These are phyloP conservation scores for Xylaria sp. DNA, from an alignment of 2,329 filamentous ascomycete genomes.

Conservation along the genomic window DNA sequence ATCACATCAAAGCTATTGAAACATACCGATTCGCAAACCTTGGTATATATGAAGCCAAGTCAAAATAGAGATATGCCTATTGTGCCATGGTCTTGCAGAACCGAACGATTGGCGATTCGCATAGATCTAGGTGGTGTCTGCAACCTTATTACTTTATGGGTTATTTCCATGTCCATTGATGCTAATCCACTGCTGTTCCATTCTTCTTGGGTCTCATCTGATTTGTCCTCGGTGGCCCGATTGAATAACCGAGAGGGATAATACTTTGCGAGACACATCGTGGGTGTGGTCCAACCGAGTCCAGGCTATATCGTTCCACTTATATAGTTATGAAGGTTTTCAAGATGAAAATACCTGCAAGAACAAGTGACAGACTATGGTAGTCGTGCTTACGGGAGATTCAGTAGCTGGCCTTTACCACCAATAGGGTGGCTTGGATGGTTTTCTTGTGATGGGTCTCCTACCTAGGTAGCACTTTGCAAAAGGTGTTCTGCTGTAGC, in stretches of 20 bases:
- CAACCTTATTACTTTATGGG: conserved; percentile 19
- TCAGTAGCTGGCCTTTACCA: not conserved
- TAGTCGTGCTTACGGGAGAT: conserved; percentile 27
- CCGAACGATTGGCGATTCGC: conserved; percentile 1
- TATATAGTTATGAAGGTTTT: not conserved
- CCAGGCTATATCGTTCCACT: conserved; percentile 16
- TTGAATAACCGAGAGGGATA: conserved; percentile 9
- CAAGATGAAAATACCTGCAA: not conserved
- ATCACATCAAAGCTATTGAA: not conserved
- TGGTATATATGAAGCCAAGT: not conserved
- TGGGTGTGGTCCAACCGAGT: not conserved
- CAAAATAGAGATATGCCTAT: conserved; percentile 1
- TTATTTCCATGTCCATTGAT: not conserved
- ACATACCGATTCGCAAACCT: not conserved
- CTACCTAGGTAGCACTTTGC: conserved; percentile 1
- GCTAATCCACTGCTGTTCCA: conserved; percentile 1
- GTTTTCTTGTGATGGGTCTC: conserved; percentile 13
- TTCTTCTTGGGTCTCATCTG: conserved; percentile 8
- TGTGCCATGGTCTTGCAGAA: conserved; percentile 10
- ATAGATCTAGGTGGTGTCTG: not conserved
- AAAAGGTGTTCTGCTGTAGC: not conserved
- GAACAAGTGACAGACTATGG: conserved; percentile 7
- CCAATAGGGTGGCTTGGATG: conserved; percentile 18
- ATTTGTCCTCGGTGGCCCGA: conserved; percentile 20
- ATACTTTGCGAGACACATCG: conserved; percentile 30